These are phyloP conservation scores for Solanum verrucosum DNA, from an alignment of 257 asterid genomes.

Conservation along the genomic window DNA sequence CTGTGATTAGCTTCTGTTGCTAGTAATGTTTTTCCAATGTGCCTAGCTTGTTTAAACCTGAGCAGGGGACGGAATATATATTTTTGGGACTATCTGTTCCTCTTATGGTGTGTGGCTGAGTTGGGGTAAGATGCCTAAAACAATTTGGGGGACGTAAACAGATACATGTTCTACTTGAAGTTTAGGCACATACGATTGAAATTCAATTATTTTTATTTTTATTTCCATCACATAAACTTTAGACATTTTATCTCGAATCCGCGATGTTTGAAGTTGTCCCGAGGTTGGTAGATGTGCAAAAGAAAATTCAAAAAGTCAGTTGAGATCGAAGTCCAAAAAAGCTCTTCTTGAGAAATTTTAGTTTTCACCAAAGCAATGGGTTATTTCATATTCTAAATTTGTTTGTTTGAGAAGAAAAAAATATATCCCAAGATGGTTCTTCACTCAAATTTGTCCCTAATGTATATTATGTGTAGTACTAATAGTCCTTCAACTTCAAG, in stretches of 20 bases:
- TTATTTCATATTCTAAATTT: background rate
- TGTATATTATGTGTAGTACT: background rate
- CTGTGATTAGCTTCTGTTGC: background rate
- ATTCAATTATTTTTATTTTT: background rate
- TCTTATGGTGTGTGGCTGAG: background rate
- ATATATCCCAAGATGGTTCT: background rate
- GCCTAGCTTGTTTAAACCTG: background rate
- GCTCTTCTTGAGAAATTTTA: background rate
- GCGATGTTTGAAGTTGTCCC: background rate
- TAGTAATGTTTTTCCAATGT: background rate
- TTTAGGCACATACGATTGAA: background rate
- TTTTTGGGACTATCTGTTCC: background rate
- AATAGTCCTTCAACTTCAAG: background rate
- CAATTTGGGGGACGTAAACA: background rate
- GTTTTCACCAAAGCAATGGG: background rate
- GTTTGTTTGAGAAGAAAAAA: background rate
- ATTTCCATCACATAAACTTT: too few relatives aligned
- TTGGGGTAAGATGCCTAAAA: background rate
- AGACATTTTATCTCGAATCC: background rate
- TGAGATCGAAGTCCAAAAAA: background rate
- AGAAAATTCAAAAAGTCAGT: rapidly evolving
- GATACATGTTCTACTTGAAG: background rate
- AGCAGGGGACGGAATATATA: background rate
- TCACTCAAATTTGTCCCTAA: background rate
- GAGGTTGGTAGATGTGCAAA: background rate